phyloP scores from a whole-genome alignment of 2,329 filamentous ascomycete genomes.

The Penicillium fuscoglaucum region DNA sequence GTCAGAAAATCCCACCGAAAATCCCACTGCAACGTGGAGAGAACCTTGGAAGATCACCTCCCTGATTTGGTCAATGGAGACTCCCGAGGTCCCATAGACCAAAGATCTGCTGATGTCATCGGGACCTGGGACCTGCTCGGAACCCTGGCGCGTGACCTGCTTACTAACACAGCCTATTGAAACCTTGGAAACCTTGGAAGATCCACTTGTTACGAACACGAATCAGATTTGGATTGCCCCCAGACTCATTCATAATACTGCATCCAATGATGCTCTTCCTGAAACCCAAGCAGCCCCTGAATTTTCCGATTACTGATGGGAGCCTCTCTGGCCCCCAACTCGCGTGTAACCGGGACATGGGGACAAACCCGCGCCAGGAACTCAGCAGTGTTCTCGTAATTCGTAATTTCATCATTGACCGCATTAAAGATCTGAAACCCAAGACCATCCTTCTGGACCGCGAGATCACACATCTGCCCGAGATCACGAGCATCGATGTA shows the following conservation, averaged over 20 bases:
- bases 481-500: constrained; percentile 65
- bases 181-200: too few relatives aligned
- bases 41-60: background rate
- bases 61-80: background rate
- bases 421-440: constrained; percentile 67
- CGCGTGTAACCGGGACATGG: constrained; percentile 52
- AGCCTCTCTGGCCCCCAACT: constrained; percentile 60
- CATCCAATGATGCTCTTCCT: constrained; percentile 52
- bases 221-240: background rate
- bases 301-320: constrained; percentile 64
- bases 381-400: constrained; percentile 50
- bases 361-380: constrained; percentile 55
- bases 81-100: too few relatives aligned
- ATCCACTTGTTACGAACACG: background rate
- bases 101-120: constrained; percentile 1
- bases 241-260: constrained; percentile 17
- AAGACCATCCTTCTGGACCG: constrained; percentile 54
- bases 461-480: constrained; percentile 60
- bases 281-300: constrained; percentile 58
- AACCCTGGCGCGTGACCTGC: background rate
- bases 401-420: constrained; percentile 63
- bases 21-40: background rate
- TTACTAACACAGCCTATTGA: background rate
- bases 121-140: background rate
- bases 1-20: background rate